phyloP scores from a whole-genome alignment of 139 green algal species.

The Tetradesmus obliquus region DNA sequence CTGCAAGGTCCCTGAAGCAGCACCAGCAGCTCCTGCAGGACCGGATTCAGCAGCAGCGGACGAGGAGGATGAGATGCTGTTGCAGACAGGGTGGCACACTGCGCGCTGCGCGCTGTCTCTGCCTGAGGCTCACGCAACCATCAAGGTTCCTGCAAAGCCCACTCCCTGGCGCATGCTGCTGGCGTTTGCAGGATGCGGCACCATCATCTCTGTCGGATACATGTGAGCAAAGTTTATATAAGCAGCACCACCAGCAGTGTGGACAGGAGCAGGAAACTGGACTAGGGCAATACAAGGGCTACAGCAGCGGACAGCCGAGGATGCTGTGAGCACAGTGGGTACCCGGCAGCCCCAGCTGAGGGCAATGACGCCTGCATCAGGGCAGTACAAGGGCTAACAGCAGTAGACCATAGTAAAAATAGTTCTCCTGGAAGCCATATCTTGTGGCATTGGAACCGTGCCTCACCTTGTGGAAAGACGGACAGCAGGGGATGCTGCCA shows the following conservation, averaged over 20 bases:
- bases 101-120: conserved; percentile 45
- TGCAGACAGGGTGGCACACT: conserved; percentile 37
- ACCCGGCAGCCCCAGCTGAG: too few species aligned
- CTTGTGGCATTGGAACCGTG: too few species aligned
- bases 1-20: neutral
- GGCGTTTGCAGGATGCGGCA: conserved; percentile 66
- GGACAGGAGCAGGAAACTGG: too few species aligned
- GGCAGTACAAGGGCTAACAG: too few species aligned
- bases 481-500: too few species aligned
- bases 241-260: neutral
- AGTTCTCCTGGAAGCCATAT: too few species aligned
- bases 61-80: neutral
- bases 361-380: too few species aligned
- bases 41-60: neutral
- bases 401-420: too few species aligned
- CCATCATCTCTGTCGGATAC: conserved; percentile 75
- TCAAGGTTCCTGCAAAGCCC: conserved; percentile 46
- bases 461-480: too few species aligned
- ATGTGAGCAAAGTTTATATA: conserved; percentile 46
- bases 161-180: conserved; percentile 56
- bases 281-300: too few species aligned
- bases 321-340: too few species aligned
- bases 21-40: neutral
- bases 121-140: conserved; percentile 55
- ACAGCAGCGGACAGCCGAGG: too few species aligned